These are phyloP conservation scores for Magnolia officinalis DNA, from an alignment of 164 flowering plant genomes.

Conservation along the genomic window DNA sequence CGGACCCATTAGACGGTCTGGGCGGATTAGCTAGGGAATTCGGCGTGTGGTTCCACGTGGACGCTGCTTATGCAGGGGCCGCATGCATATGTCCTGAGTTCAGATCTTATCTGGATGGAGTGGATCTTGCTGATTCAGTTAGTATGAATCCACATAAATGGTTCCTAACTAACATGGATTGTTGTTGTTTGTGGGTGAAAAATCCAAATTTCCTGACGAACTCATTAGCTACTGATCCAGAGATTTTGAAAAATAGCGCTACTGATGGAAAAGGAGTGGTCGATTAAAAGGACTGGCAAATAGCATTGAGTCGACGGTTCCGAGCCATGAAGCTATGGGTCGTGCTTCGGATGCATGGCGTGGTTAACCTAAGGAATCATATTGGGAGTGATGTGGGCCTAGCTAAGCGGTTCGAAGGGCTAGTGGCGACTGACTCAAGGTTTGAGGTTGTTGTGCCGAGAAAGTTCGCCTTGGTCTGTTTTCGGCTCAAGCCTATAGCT, in stretches of 20 bases:
- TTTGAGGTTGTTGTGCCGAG: slow-evolving; percentile 56
- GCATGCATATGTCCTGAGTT: slow-evolving; percentile 74
- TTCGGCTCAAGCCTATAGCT: slow-evolving; percentile 29
- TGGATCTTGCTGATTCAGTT: slow-evolving; percentile 47
- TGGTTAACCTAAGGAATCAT: slow-evolving; percentile 39
- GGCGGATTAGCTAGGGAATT: slow-evolving; percentile 34
- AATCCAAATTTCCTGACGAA: slow-evolving; percentile 21
- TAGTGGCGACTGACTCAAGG: slow-evolving; percentile 31
- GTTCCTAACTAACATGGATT: slow-evolving; percentile 50
- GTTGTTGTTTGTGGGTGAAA: slow-evolving; percentile 62
- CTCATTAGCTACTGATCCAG: slow-evolving; percentile 46
- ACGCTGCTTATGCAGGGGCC: slow-evolving; percentile 58
- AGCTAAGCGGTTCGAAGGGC: slow-evolving; percentile 44
- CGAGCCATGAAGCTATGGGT: slow-evolving; percentile 54
- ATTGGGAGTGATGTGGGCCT: slow-evolving; percentile 40
- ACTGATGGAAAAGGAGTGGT: slow-evolving; percentile 45
- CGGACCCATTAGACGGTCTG: slow-evolving; percentile 42
- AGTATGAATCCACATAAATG: slow-evolving; percentile 62
- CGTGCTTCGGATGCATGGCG: slow-evolving; percentile 48
- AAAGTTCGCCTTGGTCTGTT: slow-evolving; percentile 50
- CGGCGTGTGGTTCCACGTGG: slow-evolving; percentile 61
- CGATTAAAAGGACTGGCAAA: slow-evolving; percentile 72
- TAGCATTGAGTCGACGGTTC: slow-evolving; percentile 49
- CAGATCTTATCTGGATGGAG: slow-evolving; percentile 39
- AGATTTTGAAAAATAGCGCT: slow-evolving; percentile 44